Evolutionary conservation across 768 basidiomycete genomes (phyloP).

Genomic region (Suillus lakei): DNA sequence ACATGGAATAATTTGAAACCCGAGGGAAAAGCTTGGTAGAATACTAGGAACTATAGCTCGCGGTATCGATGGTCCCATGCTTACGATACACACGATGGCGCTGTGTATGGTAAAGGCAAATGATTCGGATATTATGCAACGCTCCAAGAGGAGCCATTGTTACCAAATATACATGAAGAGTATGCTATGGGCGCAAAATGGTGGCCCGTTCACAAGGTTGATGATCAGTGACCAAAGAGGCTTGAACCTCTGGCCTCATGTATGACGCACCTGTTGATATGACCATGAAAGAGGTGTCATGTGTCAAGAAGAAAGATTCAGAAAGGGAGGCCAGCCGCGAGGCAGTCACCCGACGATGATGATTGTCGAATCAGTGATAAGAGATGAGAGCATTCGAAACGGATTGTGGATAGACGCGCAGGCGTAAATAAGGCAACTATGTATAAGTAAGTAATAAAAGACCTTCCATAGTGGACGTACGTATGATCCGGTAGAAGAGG

Average conservation of each 20-base stretch:
- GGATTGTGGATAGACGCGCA: conserved; percentile 15
- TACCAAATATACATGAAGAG: conserved; percentile 33
- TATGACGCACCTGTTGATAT: conserved; percentile 35
- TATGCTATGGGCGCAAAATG: conserved; percentile 28
- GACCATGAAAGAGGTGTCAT: conserved; percentile 29
- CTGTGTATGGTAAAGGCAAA: conserved; percentile 14
- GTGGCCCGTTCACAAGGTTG: background rate
- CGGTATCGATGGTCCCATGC: conserved; percentile 26
- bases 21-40: conserved; percentile 18
- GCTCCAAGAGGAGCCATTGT: conserved; percentile 24
- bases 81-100: conserved; percentile 11
- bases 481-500: conserved; percentile 35
- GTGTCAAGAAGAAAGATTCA: too few relatives aligned
- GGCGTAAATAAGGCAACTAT: conserved; percentile 12
- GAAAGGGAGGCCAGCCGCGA: conserved; percentile 29
- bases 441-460: background rate
- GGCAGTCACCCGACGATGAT: conserved; percentile 22
- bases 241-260: conserved; percentile 32
- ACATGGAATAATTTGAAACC: conserved; percentile 15
- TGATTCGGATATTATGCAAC: conserved; percentile 38
- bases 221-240: conserved; percentile 28
- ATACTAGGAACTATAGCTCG: conserved; percentile 22
- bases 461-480: conserved; percentile 18
- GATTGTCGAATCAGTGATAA: conserved; percentile 16
- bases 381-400: conserved; percentile 8